Evolutionary conservation across 78 protist genomes (phyloP), one percentile per base, ranked within the genome.

Genomic region (Tieghemostelium lacteum): DNA sequence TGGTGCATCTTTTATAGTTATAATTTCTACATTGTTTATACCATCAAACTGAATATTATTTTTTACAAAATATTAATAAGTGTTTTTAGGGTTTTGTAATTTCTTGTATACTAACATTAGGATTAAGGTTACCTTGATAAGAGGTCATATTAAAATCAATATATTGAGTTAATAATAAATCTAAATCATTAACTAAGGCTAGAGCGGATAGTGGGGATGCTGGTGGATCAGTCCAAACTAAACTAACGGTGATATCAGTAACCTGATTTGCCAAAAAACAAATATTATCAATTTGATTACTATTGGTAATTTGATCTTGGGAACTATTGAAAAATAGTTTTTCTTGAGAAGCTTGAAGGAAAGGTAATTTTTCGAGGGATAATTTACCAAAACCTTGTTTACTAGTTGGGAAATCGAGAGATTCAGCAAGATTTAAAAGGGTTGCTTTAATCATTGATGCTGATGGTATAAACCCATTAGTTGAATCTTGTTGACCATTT

Each of bases 201-300:
- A 24, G 2, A 8, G 58, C 19, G 33, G 83, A 73, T 20, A 73
- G 40, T 57, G 83, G 83, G 10, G 83, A 73, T 2, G 34, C 83
- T 7, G 83, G 49, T 57, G 83, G 83, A 57, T 73, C 83, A 0
- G 83, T 73, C 83, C 83, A 73, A 57, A 73, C 83, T 2, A 73
- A 37, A 8, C 69, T 57, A 2, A 73, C 29, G 37, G 20, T 29
- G 33, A 73, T 57, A 57, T 73, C 83, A 31, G 45, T 17, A 33
- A 5, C 7, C 10, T 20, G 2, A 2, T 37, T 33, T 2, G 57
- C 28, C 16, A 28, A 7, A 20, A 57, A 57, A 73, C 83, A 73
- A 57, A n/a, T 20, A 22, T 33, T 28, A 57, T 36, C 6, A 17
- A 29, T 33, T 19, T 45, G 42, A 8, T 57, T 34, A 0, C 65